Conservation (phyloP, 352 stramenopile species). For the Globisporangium mamillatum region DNA sequence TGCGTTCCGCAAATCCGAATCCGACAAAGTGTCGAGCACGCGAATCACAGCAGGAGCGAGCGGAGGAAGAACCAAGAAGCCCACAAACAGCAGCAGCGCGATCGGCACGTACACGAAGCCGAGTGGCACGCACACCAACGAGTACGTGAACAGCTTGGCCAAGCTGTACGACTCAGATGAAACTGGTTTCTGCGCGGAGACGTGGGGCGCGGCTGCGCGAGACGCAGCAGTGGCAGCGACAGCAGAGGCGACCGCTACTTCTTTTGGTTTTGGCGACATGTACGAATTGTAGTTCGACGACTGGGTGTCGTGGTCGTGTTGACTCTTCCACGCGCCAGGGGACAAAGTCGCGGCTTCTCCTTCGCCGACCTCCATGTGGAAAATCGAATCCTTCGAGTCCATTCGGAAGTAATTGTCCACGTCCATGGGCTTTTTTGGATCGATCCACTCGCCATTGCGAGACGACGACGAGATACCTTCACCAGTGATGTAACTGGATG, state of each 20-base stretch:
- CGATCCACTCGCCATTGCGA: constrained; percentile 24
- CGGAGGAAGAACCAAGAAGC: constrained; percentile 58
- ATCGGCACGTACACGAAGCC: constrained; percentile 59
- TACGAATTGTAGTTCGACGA: constrained; percentile 47
- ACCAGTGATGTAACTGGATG: constrained; percentile 30
- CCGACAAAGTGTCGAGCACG: constrained; percentile 60
- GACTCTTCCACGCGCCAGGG: constrained; percentile 10
- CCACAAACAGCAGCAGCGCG: constrained; percentile 47
- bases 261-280: constrained; percentile 54
- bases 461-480: constrained; percentile 34
- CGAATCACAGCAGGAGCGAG: constrained; percentile 48
- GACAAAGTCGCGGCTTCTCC: constrained; percentile 12
- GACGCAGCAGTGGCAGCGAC: not conserved
- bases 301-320: constrained; percentile 26
- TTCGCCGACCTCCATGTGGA: constrained; percentile 38
- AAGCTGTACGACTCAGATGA: constrained; percentile 44
- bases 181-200: constrained; percentile 6
- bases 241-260: not conserved
- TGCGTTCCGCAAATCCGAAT: constrained; percentile 71
- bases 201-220: not conserved
- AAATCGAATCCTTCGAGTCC: constrained; percentile 56
- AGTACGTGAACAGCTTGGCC: constrained; percentile 61
- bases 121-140: constrained; percentile 52
- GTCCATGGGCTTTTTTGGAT: constrained; percentile 31
- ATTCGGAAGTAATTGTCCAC: constrained; percentile 42